A percentile compares a stretch with the other conserved stretches of the same genome.
Conservation (phyloP, 31 red algal species). For the Endocladia muricata region DNA sequence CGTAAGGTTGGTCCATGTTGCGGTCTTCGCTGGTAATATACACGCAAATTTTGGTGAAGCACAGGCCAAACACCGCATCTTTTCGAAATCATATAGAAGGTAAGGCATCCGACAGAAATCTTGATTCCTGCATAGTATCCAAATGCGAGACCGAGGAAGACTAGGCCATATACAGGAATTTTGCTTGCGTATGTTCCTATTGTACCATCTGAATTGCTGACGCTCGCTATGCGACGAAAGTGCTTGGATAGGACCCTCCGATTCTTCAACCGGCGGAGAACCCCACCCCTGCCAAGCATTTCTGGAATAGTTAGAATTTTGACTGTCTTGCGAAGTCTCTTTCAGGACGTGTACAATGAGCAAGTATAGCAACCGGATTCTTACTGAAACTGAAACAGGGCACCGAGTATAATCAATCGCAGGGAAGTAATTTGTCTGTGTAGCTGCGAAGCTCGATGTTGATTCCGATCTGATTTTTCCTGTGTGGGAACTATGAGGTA, state of each 20-base stretch:
- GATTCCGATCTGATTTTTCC: too few relatives aligned
- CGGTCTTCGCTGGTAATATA: slow-evolving; percentile 4
- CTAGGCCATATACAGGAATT: neutral
- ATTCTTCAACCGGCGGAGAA: slow-evolving; percentile 8
- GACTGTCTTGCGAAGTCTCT: too few relatives aligned
- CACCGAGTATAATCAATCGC: too few relatives aligned
- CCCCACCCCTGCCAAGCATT: neutral
- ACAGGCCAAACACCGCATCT: neutral
- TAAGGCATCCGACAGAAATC: slow-evolving; percentile 12
- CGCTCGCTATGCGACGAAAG: slow-evolving; percentile 28
- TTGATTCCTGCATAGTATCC: slow-evolving; percentile 4
- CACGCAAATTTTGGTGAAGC: slow-evolving; percentile 5
- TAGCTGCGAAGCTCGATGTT: too few relatives aligned
- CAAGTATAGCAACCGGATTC: too few relatives aligned
- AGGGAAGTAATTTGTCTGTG: too few relatives aligned
- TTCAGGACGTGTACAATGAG: too few relatives aligned
- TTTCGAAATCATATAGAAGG: slow-evolving; percentile 3
- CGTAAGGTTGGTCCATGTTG: slow-evolving; percentile 42
- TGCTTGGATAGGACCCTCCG: slow-evolving; percentile 48
- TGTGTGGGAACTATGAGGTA: too few relatives aligned
- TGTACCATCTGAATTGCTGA: neutral
- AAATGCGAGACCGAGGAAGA: neutral
- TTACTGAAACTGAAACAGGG: too few relatives aligned
- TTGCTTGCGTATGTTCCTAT: slow-evolving; percentile 6
- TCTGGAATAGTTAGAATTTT: too few relatives aligned